These are phyloP conservation scores for Solidago caesia DNA, from an alignment of 129 eudicot species.

Conservation along the genomic window DNA sequence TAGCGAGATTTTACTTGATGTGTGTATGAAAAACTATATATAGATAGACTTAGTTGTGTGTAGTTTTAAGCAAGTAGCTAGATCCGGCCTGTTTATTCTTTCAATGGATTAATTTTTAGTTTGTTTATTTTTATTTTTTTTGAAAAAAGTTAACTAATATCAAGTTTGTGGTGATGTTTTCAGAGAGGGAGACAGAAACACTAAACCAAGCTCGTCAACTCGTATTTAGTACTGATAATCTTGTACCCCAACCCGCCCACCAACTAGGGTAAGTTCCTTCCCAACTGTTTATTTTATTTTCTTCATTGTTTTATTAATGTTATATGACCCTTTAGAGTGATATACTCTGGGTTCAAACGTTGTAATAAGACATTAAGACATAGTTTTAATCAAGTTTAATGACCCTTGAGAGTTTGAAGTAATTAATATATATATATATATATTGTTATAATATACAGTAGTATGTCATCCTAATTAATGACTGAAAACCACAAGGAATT, in stretches of 20 bases:
- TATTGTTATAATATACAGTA: no score
- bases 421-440: no score
- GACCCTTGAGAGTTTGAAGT: neutral
- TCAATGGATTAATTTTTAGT: neutral
- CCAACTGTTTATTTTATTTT: neutral
- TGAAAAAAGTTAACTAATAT: neutral
- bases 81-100: neutral
- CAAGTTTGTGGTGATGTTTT: slow-evolving; percentile 15
- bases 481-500: neutral
- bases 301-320: neutral
- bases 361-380: no score
- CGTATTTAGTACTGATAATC: slow-evolving; percentile 58
- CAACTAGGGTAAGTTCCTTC: slow-evolving; percentile 44
- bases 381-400: no score
- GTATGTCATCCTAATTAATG: neutral
- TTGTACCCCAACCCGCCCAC: slow-evolving; percentile 36
- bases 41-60: neutral
- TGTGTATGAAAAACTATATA: no score
- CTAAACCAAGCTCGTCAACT: slow-evolving; percentile 89
- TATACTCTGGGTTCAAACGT: no score
- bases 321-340: neutral
- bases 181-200: slow-evolving; percentile 95
- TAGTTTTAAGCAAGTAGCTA: neutral
- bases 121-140: neutral
- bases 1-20: no score